Percentiles rank a stretch among this genome's conserved stretches.
phyloP scores from a whole-genome alignment of 768 basidiomycete species.

The Psilocybe cyanescens region DNA sequence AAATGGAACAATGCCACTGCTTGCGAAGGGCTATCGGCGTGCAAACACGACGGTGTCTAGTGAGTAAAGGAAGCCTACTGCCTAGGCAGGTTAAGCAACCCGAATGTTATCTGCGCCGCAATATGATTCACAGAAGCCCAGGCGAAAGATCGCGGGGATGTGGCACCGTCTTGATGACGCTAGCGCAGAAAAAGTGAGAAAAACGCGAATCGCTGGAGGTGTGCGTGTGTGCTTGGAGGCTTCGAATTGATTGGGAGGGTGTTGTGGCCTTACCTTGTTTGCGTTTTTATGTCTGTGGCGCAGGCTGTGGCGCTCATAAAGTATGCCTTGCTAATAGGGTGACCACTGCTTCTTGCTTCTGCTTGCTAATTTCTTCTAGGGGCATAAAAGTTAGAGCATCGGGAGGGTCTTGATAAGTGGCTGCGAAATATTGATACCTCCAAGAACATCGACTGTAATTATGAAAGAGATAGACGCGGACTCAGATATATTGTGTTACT shows the following conservation, averaged over 20 bases:
- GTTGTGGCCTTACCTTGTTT: constrained; percentile 1
- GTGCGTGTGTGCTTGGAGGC: not conserved
- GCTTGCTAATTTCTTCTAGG: not conserved
- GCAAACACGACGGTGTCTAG: not conserved
- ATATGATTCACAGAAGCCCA: constrained; percentile 18
- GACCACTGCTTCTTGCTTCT: not conserved
- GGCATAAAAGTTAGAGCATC: not conserved
- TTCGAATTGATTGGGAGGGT: not conserved
- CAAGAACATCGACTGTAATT: too few relatives aligned
- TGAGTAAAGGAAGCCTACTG: constrained; percentile 1
- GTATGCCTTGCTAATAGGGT: not conserved
- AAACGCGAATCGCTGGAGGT: constrained; percentile 18
- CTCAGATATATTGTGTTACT: too few relatives aligned
- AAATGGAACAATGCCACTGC: not conserved
- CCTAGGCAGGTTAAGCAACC: not conserved
- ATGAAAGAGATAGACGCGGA: too few relatives aligned
- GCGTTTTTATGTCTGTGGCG: constrained; percentile 6
- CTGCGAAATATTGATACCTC: not conserved
- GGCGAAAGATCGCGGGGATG: constrained; percentile 9
- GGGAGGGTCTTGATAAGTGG: not conserved
- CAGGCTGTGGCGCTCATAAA: not conserved
- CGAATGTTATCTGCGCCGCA: constrained; percentile 11
- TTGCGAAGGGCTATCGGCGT: not conserved
- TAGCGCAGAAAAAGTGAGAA: not conserved
- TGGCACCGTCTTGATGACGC: not conserved